Percentiles rank a stretch among this genome's conserved stretches.
Conservation (phyloP, 805 yeast genomes). For the Kregervanrija delftensis region DNA sequence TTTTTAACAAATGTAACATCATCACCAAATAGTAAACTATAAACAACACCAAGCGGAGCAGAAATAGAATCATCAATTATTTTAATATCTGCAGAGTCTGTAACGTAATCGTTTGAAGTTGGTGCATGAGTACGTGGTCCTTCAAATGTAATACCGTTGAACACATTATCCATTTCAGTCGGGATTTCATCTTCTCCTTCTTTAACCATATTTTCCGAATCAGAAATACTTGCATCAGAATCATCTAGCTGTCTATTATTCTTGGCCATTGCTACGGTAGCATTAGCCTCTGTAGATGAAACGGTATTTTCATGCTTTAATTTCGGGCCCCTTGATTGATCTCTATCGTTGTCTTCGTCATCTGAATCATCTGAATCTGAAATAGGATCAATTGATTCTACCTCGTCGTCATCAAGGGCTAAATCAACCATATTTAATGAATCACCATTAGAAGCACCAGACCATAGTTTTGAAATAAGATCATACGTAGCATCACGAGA, state of each 20-base stretch:
- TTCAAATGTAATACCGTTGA: slow-evolving; percentile 32
- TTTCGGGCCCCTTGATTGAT: background rate
- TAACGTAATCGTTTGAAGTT: slow-evolving; percentile 34
- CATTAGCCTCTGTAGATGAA: slow-evolving; percentile 3
- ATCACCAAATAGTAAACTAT: slow-evolving; percentile 54
- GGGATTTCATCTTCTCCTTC: slow-evolving; percentile 20
- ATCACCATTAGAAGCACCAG: slow-evolving; percentile 29
- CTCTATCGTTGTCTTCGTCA: slow-evolving; percentile 12
- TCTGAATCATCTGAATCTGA: slow-evolving; percentile 21
- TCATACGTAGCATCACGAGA: slow-evolving; percentile 49
- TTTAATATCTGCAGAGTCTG: slow-evolving; percentile 44
- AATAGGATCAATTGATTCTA: slow-evolving; percentile 28
- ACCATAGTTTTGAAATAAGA: slow-evolving; percentile 58
- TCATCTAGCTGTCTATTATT: slow-evolving; percentile 8
- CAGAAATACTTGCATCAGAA: slow-evolving; percentile 23
- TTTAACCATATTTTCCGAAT: slow-evolving; percentile 26
- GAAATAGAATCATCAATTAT: slow-evolving; percentile 40
- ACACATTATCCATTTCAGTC: slow-evolving; percentile 16
- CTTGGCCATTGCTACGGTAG: background rate
- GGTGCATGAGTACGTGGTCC: slow-evolving; percentile 33
- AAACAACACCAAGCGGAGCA: slow-evolving; percentile 64
- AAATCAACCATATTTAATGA: slow-evolving; percentile 13
- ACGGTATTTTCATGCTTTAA: too few species aligned
- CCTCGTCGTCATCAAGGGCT: slow-evolving; percentile 24
- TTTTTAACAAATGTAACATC: slow-evolving; percentile 38